Conservation (phyloP, 805 yeast species). For the Brettanomyces custersianus region DNA sequence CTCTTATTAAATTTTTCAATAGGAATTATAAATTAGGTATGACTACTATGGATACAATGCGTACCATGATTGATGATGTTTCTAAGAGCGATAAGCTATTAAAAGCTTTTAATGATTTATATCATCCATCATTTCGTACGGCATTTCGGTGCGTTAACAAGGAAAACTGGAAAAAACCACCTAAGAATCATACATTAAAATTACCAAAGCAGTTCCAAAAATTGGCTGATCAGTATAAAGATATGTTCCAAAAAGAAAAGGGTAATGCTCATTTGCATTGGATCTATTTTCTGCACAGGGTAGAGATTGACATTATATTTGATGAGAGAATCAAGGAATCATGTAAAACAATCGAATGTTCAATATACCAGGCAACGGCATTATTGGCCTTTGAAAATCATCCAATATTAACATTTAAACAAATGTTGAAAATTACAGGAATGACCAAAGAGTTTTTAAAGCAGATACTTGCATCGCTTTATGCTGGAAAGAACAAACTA, state of each 20-base stretch:
- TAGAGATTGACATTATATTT: constrained; percentile 27
- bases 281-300: constrained; percentile 34
- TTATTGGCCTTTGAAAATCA: constrained; percentile 29
- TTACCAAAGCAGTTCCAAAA: constrained; percentile 9
- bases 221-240: constrained; percentile 7
- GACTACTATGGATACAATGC: not conserved
- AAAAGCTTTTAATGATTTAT: not conserved
- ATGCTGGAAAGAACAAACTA: not conserved
- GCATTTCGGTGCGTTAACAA: constrained; percentile 6
- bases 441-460: constrained; percentile 14
- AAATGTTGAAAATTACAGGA: constrained; percentile 22
- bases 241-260: constrained; percentile 4
- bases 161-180: constrained; percentile 16
- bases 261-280: constrained; percentile 27
- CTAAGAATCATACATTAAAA: constrained; percentile 12
- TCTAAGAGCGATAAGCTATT: not conserved
- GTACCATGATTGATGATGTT: not conserved
- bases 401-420: constrained; percentile 14
- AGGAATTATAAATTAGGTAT: not conserved
- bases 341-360: constrained; percentile 21
- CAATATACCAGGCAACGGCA: constrained; percentile 36
- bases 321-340: constrained; percentile 14
- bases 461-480: not conserved
- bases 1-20: not conserved
- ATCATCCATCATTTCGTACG: not conserved